Evolutionary conservation across 768 basidiomycete genomes (phyloP), one percentile per base, ranked within the genome.

Genomic region (Thelephora ganbajun): DNA sequence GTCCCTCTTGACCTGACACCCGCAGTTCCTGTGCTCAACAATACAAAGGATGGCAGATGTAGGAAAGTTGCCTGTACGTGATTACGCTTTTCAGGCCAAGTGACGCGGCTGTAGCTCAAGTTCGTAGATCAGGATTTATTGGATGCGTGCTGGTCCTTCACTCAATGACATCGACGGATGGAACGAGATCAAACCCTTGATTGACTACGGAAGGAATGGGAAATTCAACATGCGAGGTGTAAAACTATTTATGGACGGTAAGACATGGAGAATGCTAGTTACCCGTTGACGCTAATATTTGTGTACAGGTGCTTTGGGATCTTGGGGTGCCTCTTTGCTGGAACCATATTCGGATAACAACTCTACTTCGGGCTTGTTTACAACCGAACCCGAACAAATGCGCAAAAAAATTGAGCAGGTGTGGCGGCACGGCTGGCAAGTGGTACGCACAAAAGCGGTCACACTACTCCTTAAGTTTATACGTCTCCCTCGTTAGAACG

Each of bases 321-420:
- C 85, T 1, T 88, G 86, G 72, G 93, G 94, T 6, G 92, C 94
- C 0, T 92, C 94, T 0, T 70, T 98, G 48, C 64, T 87, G 5
- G 73, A 81, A 44, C 87, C 90, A 14, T 98, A 96, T 59, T 73
- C 79, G 0, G 88, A 94, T 61, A 76, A 83, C 18, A 80, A 85
- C 1, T 70, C 75, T 0, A 78, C 76, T 20, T 69, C 58, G 7
- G 93, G 93, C 1, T 68, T 88, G 47, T 71, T 97, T 71, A 71
- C 77, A 20, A 67, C 67, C 45, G 65, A 70, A 2, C 71, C 78
- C 18, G 70, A 75, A 14, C 66, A 64, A 1, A 67, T 93, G 48
- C 60, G 66, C 1, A 56, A 66, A 18, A 64, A 83, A 11, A 74
- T 86, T 22, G 65, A 70, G 33, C 65, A 70, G 36, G 88, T 83